Base-by-base conservation (phyloP, 768 basidiomycete species). In the Boletus rubroflammeus region DNA sequence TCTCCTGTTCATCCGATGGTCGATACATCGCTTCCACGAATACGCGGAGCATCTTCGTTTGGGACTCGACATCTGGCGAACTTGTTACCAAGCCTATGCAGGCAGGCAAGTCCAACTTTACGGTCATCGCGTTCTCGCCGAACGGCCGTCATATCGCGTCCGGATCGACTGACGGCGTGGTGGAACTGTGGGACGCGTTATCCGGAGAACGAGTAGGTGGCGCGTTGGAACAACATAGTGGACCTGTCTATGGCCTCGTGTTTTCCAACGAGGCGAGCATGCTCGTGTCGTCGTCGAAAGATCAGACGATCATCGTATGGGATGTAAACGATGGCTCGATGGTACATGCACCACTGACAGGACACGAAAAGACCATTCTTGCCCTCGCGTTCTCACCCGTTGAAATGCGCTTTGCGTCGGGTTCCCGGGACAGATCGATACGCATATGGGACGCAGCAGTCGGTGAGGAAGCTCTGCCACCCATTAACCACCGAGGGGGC, bases 61-160 rank as follows among this genome's bases (percentile, higher is more conserved):
- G 66, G 60, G 65, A 72, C 43, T 61, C 63, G 46, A 63, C 52
- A 4, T 70, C 67, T 2, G 71, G 65, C 2, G 67, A 69, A 34
- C 58, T 65, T 1, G 52, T 61, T 13, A 60, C 61, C 15, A 62
- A 48, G 28, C 60, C 62, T 3, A 56, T 69, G 29, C 43, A 43
- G 0, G 54, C 62, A 3, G 51, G 34, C 34, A 52, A 50, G 21
- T 32, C 55, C 5, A 36, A 45, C 19, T 54, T 72, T 35, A 57
- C 48, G 10, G 42, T 23, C 49, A 56, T 72, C 3, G 51, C 35
- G n/a, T 72, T 72, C 47, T 72, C 71, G 13, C 63, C 69, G 9
- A 41, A 71, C 48, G 66, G 54, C 31, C 58, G 51, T 1, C 47
- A 60, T 32, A 57, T 71, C 34, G 68, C 61, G 6, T 70, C 64